These are phyloP conservation scores for Thraustotheca clavata DNA, from an alignment of 352 stramenopile genomes.

Conservation along the genomic window DNA sequence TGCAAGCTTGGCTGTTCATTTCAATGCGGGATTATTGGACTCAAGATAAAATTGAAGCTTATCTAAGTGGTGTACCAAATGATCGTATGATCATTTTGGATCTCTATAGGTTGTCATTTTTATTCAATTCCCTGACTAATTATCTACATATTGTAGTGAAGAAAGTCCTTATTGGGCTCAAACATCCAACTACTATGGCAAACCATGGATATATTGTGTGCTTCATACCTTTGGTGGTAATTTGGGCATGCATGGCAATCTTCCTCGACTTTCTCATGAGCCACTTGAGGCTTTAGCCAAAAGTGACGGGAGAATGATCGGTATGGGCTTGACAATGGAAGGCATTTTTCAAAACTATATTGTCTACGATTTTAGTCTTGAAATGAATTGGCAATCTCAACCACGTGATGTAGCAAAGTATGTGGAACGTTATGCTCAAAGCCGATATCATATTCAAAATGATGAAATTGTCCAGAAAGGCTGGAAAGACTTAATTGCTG, in stretches of 20 bases:
- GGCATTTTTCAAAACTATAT: slow-evolving; percentile 84
- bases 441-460: slow-evolving; percentile 52
- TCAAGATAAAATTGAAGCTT: slow-evolving; percentile 45
- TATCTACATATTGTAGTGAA: slow-evolving; percentile 27
- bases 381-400: slow-evolving; percentile 54
- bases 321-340: slow-evolving; percentile 73
- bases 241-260: slow-evolving; percentile 63
- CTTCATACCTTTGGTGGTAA: slow-evolving; percentile 78
- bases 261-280: slow-evolving; percentile 43
- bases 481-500: slow-evolving; percentile 43
- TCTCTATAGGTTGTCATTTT: slow-evolving; percentile 35
- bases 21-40: slow-evolving; percentile 54
- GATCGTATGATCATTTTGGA: slow-evolving; percentile 71
- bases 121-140: slow-evolving; percentile 11
- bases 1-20: slow-evolving; percentile 73
- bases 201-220: slow-evolving; percentile 78
- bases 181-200: slow-evolving; percentile 72
- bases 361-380: slow-evolving; percentile 65
- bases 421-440: slow-evolving; percentile 39
- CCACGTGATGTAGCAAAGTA: slow-evolving; percentile 36
- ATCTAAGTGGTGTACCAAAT: slow-evolving; percentile 40
- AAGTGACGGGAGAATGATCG: slow-evolving; percentile 61
- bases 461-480: slow-evolving; percentile 38
- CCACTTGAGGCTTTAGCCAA: slow-evolving; percentile 34
- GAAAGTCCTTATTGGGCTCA: slow-evolving; percentile 53